Conservation (phyloP, 768 basidiomycete genomes). For the Austroboletus eburneus region DNA sequence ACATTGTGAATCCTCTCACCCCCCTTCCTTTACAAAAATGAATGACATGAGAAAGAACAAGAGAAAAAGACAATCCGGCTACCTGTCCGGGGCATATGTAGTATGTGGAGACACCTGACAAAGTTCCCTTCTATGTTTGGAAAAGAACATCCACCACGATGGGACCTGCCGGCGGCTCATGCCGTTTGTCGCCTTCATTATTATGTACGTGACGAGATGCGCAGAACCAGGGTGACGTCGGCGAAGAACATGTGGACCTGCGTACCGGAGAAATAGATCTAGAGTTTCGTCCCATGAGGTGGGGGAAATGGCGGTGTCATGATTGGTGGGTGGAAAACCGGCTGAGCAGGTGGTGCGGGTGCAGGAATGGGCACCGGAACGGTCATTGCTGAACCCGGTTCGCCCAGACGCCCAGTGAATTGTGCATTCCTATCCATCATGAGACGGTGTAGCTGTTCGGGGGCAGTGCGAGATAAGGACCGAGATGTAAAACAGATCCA, state of each 20-base stretch:
- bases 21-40: neutral
- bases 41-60: constrained; percentile 17
- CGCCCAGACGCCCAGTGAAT: constrained; percentile 43
- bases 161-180: neutral
- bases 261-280: neutral
- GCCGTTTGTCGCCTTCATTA: constrained; percentile 6
- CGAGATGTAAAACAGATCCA: constrained; percentile 11
- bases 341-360: constrained; percentile 18
- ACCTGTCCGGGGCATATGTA: neutral
- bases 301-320: constrained; percentile 29
- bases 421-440: constrained; percentile 74
- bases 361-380: constrained; percentile 21
- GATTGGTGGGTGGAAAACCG: constrained; percentile 27
- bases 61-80: neutral
- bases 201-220: constrained; percentile 21
- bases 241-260: constrained; percentile 1
- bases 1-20: neutral
- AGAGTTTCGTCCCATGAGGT: constrained; percentile 31
- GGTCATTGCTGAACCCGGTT: constrained; percentile 11
- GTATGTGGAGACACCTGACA: neutral
- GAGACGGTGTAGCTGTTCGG: constrained; percentile 54
- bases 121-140: constrained; percentile 2
- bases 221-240: neutral
- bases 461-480: constrained; percentile 9
- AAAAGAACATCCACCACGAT: neutral